Conservation (phyloP, 345 rosid species). For the Hibiscus trionum region DNA sequence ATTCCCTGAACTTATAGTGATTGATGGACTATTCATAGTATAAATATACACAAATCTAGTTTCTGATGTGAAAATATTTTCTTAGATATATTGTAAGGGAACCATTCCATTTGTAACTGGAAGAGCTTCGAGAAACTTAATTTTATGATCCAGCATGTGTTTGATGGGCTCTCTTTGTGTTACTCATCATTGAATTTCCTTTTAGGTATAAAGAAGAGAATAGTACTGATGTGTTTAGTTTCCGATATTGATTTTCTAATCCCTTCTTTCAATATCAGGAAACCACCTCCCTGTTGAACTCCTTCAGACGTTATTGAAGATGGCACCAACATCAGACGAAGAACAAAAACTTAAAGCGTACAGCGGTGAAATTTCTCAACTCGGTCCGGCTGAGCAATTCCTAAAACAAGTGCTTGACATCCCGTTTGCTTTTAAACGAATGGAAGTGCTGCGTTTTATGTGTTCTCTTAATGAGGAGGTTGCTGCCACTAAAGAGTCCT, state of each 20-base stretch:
- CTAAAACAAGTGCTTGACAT: constrained; percentile 70
- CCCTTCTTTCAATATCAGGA: constrained; percentile 41
- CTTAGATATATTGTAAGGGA: background rate
- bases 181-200: background rate
- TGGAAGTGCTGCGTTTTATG: constrained; percentile 85
- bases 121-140: background rate
- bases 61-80: background rate
- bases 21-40: background rate
- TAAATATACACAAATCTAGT: background rate
- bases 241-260: constrained; percentile 19
- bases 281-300: constrained; percentile 87
- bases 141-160: background rate
- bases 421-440: constrained; percentile 82
- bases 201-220: background rate
- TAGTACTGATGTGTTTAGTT: constrained; percentile 6
- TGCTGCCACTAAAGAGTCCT: constrained; percentile 55
- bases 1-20: background rate
- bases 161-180: background rate
- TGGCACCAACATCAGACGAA: constrained; percentile 94
- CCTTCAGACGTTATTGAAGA: constrained; percentile 75
- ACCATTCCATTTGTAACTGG: background rate
- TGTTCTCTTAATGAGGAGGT: constrained; percentile 78
- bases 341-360: constrained; percentile 86
- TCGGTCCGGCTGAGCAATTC: constrained; percentile 89
- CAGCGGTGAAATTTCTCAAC: constrained; percentile 63